These are phyloP conservation scores for Chaetothyriales sp. DNA, from an alignment of 2,329 filamentous ascomycete species.

Conservation along the genomic window DNA sequence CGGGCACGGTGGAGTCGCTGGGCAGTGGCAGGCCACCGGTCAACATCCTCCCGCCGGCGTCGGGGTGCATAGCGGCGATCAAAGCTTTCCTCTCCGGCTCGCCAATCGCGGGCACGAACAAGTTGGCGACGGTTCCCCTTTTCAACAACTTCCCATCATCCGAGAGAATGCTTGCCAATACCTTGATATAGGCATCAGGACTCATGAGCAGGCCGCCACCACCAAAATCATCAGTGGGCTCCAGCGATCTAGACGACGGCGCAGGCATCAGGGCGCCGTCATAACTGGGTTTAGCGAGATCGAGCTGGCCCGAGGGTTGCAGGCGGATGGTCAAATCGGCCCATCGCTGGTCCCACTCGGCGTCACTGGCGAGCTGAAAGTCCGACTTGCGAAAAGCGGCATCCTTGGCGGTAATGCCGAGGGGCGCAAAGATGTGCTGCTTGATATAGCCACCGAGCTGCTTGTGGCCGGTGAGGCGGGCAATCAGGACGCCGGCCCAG, in stretches of 20 bases:
- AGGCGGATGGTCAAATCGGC: background rate
- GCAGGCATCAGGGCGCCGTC: slow-evolving; percentile 25
- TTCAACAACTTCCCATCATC: slow-evolving; percentile 23
- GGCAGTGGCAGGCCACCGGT: background rate
- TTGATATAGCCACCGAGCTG: slow-evolving; percentile 32
- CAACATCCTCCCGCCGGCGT: background rate
- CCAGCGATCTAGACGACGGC: slow-evolving; percentile 27
- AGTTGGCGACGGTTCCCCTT: slow-evolving; percentile 12
- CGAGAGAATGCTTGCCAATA: slow-evolving; percentile 21
- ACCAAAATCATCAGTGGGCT: slow-evolving; percentile 29
- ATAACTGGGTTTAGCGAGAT: slow-evolving; percentile 28
- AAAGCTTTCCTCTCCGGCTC: background rate
- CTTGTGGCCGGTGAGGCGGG: slow-evolving; percentile 31
- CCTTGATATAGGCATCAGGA: slow-evolving; percentile 21
- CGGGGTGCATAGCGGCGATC: background rate
- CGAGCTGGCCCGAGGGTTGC: slow-evolving; percentile 12
- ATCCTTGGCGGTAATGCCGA: slow-evolving; percentile 27
- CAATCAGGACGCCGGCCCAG: slow-evolving; percentile 41
- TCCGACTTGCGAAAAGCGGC: slow-evolving; percentile 1
- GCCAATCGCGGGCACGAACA: slow-evolving; percentile 11
- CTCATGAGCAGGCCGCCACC: slow-evolving; percentile 32
- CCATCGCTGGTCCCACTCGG: background rate
- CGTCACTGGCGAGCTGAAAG: background rate
- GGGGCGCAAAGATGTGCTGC: slow-evolving; percentile 32
- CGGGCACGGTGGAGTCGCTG: background rate